Base-by-base conservation (phyloP, 805 yeast genomes). In the Nakazawaea peltata region DNA sequence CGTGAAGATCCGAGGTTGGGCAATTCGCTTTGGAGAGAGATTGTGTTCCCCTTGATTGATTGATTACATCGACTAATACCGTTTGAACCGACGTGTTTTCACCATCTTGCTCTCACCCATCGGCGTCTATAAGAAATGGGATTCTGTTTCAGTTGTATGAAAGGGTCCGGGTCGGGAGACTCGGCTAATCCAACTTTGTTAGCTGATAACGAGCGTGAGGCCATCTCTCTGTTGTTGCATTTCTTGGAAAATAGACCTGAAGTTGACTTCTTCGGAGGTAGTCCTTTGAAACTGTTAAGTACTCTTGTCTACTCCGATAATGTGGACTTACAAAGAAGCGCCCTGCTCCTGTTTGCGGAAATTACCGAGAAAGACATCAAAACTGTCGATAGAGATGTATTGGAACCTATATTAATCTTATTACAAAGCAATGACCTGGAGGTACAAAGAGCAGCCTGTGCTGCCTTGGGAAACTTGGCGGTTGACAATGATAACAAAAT, bases 381-480 rank as follows among this genome's bases (percentile, higher is more conserved):
- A 44, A 81, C 90, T 27, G 97, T 92, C 23, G 80, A 81, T 48
- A 70, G 94, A 39, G 94, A 86, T 46, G 96, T 90, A 3, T 66
- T 92, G 46, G 97, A 92, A 57, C 98, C 97, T 33, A 88, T 92
- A 28, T 67, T 92, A 41, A 83, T 86, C 32, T 68, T 92, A 33
- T 66, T 92, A 45, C 95, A 90, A 56, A 75, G 83, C 42, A 68
- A 81, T 14, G 98, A 92, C 57, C 74, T 88, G 38, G 98, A 92
- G 61, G 95, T 92, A 25, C 97, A 92, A 62, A 73, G 97, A 36
- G 98, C 98, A 6, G 97, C 98, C 0, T 90, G 97, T 59, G 98
- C 97, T 5, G 97, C 98, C 2, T 65, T 92, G 46, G 98, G 98
- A n/a, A 92, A 92, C 50, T 66, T 92, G 50, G 99, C 99, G 2